Evolutionary conservation across 352 stramenopile species (phyloP).

Genomic region (Phytophthora rubi): DNA sequence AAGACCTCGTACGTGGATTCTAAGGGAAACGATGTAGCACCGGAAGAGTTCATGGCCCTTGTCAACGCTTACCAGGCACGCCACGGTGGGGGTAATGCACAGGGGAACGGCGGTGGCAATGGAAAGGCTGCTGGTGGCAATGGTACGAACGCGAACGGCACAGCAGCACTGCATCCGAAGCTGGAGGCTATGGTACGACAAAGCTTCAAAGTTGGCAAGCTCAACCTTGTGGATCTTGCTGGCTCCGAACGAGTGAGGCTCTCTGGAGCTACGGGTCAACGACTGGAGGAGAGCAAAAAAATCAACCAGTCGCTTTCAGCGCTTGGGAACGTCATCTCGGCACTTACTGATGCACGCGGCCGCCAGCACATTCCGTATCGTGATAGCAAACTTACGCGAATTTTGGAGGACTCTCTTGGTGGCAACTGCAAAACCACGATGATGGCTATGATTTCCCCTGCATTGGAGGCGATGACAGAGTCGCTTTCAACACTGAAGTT

Average conservation of each 20-base stretch:
- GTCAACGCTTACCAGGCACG: slow-evolving; percentile 79
- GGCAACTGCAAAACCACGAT: slow-evolving; percentile 97
- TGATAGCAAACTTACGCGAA: slow-evolving; percentile 94
- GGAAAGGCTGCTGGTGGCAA: slow-evolving; percentile 24
- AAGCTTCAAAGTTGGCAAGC: slow-evolving; percentile 95
- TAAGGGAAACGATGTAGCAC: slow-evolving; percentile 77
- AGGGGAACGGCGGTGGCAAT: slow-evolving; percentile 14
- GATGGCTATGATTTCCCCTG: slow-evolving; percentile 96
- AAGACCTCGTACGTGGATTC: slow-evolving; percentile 90
- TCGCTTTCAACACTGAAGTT: slow-evolving; percentile 95
- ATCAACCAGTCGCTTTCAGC: slow-evolving; percentile 94
- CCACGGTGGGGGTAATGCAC: slow-evolving; percentile 35
- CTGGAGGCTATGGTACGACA: slow-evolving; percentile 91
- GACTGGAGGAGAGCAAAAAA: slow-evolving; percentile 93
- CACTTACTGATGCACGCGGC: slow-evolving; percentile 86
- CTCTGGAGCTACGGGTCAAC: slow-evolving; percentile 85
- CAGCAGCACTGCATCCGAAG: slow-evolving; percentile 60
- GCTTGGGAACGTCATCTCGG: slow-evolving; percentile 92
- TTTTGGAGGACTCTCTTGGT: slow-evolving; percentile 88
- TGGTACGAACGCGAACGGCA: slow-evolving; percentile 39
- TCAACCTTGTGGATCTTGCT: slow-evolving; percentile 94
- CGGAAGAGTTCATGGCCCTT: slow-evolving; percentile 87
- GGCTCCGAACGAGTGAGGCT: slow-evolving; percentile 91
- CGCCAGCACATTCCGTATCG: slow-evolving; percentile 94
- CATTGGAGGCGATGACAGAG: slow-evolving; percentile 88